Evolutionary conservation across 805 yeast genomes (phyloP), one percentile per base, ranked within the genome.

Genomic region (Zygosaccharomyces bisporus): DNA sequence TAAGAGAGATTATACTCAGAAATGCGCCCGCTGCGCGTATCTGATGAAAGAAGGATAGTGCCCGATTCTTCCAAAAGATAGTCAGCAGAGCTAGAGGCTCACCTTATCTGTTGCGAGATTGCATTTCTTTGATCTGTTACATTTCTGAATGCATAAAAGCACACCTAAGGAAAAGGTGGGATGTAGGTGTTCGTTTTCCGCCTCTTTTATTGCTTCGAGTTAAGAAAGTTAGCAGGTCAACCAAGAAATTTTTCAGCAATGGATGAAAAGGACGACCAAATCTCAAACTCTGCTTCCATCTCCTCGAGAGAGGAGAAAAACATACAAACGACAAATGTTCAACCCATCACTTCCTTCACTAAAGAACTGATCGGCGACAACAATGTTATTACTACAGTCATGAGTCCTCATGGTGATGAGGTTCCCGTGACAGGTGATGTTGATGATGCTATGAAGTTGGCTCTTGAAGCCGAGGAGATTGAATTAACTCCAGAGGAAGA

Each of bases 401-500:
- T 34, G 21, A 34, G 38, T 19, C 55, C 58, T 4, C 14, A 24
- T 17, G 57, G 57, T 8, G 37, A 48, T 23, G 54, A 55, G 21
- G 46, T 56, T 23, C 35, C 50, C 8, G 23, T 56, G 14, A 58
- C 68, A 16, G 70, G 69, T 17, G 70, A 68, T 47, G 73, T 68
- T 20, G 76, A 72, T 48, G 68, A 64, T 46, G 76, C 76, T n/a
- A 65, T 71, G 72, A 46, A 52, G 23, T 52, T 64, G 36, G 73
- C 69, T 4, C 34, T 68, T 43, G 60, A 60, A 33, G 47, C 63
- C 14, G 58, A 57, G 44, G 62, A 46, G 16, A 40, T 63, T 19
- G 53, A 39, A 4, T 44, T 62, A 8, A 64, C 53, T 6, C 51
- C 47, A 43, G 62, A 53, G 51, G 58, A 51, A 34, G 67, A 58